Base-by-base conservation (phyloP, 2,329 filamentous ascomycete genomes). In the Paraphaeosphaeria sporulosa region DNA sequence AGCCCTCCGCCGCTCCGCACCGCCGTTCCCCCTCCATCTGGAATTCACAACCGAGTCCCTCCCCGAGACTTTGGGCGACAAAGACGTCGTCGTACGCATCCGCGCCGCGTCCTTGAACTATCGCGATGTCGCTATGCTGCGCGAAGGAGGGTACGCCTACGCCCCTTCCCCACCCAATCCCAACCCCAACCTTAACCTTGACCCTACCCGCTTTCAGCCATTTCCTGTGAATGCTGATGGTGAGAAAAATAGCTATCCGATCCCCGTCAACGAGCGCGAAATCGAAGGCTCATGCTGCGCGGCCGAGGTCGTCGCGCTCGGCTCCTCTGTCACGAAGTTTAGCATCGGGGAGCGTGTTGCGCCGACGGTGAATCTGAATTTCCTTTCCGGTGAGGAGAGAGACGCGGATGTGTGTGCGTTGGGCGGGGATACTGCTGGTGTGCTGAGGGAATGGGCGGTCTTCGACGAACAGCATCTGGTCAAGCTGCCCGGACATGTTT, bases 81-180 rank as follows among this genome's bases (percentile, higher is more conserved):
- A 60, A 13, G 66, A 71, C 25, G 68, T 74, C 2, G 42, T 73
- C 27, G 63, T 73, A 53, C 61, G 60, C 15, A 70, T 75, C 44
- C 70, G 65, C 44, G 69, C 72, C 19, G 67, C 71, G 19, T 66
- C 71, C 2, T 64, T 73, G 13, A 75, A 75, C 49, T 74, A 66
- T 46, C 66, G 72, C 32, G 72, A 74, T 21, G 48, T 68, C 12
- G 72, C 65, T 3, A 73, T 72, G 67, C 58, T 73, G 12, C 34
- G 51, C 7, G 63, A 67, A 43, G 65, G 64, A 2, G 43, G 19
- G 5, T 74, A 71, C 36, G 69, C 68, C 0, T 15, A 55, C 19
- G 34, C 12, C 42, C 36, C 15, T 13, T 25, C 13, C 32, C 3
- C n/a, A n/a, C n/a, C n/a, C n/a, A n/a, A n/a, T 51, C 47, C 10